Conservation (phyloP, 768 basidiomycete genomes). For the Termitomyces sp. region DNA sequence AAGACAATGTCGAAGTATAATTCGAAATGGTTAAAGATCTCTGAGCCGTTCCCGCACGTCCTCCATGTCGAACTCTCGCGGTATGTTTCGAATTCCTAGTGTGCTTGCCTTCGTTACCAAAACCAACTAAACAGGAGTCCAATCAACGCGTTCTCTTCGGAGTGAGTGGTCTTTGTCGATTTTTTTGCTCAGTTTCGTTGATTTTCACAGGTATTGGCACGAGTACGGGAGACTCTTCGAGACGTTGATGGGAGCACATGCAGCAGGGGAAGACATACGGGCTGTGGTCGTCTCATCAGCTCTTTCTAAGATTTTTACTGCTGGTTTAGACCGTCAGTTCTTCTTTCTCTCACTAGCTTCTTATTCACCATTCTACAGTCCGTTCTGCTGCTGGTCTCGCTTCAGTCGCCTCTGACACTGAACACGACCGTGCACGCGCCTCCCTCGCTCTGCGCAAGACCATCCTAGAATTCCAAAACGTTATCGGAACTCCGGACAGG, state of each 20-base stretch:
- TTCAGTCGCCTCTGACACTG: constrained; percentile 13
- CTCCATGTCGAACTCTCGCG: constrained; percentile 39
- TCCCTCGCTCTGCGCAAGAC: constrained; percentile 43
- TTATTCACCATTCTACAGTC: constrained; percentile 20
- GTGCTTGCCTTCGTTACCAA: background rate
- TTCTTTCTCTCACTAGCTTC: background rate
- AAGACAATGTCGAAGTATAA: constrained; percentile 10
- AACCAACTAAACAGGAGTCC: constrained; percentile 36
- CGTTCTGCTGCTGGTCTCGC: constrained; percentile 22
- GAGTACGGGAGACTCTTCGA: constrained; percentile 64
- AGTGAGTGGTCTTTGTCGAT: constrained; percentile 23
- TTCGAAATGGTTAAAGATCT: constrained; percentile 40
- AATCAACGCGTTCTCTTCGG: constrained; percentile 59
- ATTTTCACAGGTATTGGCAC: constrained; percentile 56
- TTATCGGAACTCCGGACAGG: constrained; percentile 61
- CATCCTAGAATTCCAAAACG: constrained; percentile 59
- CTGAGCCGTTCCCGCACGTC: constrained; percentile 39
- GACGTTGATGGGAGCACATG: constrained; percentile 34
- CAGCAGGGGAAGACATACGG: constrained; percentile 44
- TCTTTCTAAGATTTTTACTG: constrained; percentile 71
- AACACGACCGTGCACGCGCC: constrained; percentile 45
- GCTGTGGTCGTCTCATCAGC: constrained; percentile 69
- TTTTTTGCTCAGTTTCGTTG: background rate
- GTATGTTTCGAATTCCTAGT: constrained; percentile 19
- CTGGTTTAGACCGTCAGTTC: constrained; percentile 70